Conservation (phyloP, 2,329 filamentous ascomycete species). For the Botrytis hyacinthi region DNA sequence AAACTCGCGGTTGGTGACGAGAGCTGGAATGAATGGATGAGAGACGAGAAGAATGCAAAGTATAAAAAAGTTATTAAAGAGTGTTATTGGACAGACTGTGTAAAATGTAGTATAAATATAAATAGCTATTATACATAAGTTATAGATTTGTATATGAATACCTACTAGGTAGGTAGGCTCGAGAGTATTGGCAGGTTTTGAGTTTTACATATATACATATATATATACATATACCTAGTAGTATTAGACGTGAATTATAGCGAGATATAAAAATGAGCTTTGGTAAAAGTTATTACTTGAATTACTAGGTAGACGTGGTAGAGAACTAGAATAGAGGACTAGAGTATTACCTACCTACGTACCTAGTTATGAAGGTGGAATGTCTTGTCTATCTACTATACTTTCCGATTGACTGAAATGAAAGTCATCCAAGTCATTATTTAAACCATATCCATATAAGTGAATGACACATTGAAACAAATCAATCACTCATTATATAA, state of each 20-base stretch:
- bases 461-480: not conserved
- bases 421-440: not conserved
- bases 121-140: not conserved
- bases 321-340: not conserved
- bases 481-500: not conserved
- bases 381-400: not conserved
- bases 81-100: not conserved
- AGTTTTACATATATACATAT: not conserved
- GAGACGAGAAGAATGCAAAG: not conserved
- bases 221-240: not conserved
- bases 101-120: not conserved
- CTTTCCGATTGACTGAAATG: not conserved
- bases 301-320: not conserved
- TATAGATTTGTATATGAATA: not conserved
- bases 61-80: not conserved
- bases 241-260: not conserved
- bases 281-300: not conserved
- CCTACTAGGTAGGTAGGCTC: no score
- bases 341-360: no score
- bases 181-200: not conserved
- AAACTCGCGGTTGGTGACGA: conserved; percentile 1
- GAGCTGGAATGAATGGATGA: not conserved
- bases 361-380: not conserved
- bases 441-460: not conserved
- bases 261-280: not conserved